Base-by-base conservation (phyloP, 2,329 filamentous ascomycete species). In the Fusarium denticulatum region DNA sequence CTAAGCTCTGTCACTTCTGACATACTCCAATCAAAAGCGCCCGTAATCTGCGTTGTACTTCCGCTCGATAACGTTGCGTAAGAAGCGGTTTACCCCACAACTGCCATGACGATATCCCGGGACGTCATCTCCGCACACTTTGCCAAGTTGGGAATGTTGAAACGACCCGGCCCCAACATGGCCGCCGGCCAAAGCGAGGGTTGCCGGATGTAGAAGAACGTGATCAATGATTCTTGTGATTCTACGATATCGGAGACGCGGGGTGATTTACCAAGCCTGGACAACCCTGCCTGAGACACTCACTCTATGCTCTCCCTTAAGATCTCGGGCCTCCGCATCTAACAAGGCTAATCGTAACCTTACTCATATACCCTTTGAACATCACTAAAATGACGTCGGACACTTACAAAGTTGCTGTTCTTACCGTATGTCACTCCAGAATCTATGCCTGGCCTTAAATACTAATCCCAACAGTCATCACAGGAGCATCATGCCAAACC, bases 391-490 rank as follows among this genome's bases (percentile, higher is more conserved):
- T 73, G 71, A 60, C 57, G 5, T 30, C 60, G 9, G 20, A 49
- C 7, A 73, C 65, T 24, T 60, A 73, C 36, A 73, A 59, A 30
- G 71, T 61, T 4, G 69, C 69, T 7, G 39, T 73, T 24, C 59
- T 73, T 18, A 73, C 71, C 2, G 71, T 72, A 57, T 7, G 50
- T 40, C 3, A 24, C 15, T 7, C 0, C 9, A 24, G 1, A 12
- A 1, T n/a, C 16, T 24, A 2, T 15, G 11, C 7, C 14, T 8
- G 11, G 9, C 3, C 4, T 3, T 7, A 6, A 40, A n/a, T 16
- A 47, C 55, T 67, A 18, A 60, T 6, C 18, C 13, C 7, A 16
- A 16, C 8, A 71, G 69, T 75, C 69, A n/a, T 40, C 60, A 12
- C 72, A 71, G 45, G 53, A 63, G 32, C 30, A 63, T 12, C 10